A percentile compares a stretch with the other conserved stretches of the same genome.
Conservation (phyloP, 768 basidiomycete genomes). For the Lactarius quietus region DNA sequence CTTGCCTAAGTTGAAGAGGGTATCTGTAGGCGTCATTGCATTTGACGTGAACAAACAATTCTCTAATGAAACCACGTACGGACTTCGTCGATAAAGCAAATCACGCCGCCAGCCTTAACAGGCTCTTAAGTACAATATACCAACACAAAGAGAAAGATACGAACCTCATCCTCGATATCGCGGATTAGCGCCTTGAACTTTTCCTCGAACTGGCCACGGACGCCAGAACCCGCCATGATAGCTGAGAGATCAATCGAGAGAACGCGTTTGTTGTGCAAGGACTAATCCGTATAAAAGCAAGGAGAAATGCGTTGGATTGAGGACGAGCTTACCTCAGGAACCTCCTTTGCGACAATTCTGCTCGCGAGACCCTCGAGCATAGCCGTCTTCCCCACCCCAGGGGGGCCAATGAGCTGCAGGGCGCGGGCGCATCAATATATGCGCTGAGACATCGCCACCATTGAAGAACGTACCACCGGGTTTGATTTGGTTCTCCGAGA, state of each 20-base stretch:
- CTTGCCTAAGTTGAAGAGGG: conserved; percentile 84
- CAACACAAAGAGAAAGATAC: conserved; percentile 31
- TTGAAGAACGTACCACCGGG: conserved; percentile 59
- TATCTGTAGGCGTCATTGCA: conserved; percentile 42
- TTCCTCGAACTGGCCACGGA: conserved; percentile 90
- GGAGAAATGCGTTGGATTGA: not conserved
- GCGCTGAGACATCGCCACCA: not conserved
- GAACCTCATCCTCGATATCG: conserved; percentile 82
- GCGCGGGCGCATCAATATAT: not conserved
- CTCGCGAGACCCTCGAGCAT: conserved; percentile 88
- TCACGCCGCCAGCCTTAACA: conserved; percentile 63
- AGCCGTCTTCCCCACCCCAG: conserved; percentile 91
- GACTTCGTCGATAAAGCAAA: conserved; percentile 94
- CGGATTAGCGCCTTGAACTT: conserved; percentile 88
- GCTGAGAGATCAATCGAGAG: conserved; percentile 81
- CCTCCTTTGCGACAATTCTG: conserved; percentile 83
- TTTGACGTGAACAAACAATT: not conserved
- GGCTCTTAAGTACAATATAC: conserved; percentile 14
- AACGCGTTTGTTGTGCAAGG: conserved; percentile 80
- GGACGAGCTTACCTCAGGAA: conserved; percentile 66
- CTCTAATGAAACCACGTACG: conserved; percentile 48
- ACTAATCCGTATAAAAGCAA: conserved; percentile 41
- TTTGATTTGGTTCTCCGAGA: conserved; percentile 93
- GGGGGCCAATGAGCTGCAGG: conserved; percentile 74
- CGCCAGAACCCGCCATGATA: conserved; percentile 85